Percentiles rank a stretch among this genome's conserved stretches.
Conservation (phyloP, 225 moss, liverwort and hornwort species). For the Pleurozium schreberi region DNA sequence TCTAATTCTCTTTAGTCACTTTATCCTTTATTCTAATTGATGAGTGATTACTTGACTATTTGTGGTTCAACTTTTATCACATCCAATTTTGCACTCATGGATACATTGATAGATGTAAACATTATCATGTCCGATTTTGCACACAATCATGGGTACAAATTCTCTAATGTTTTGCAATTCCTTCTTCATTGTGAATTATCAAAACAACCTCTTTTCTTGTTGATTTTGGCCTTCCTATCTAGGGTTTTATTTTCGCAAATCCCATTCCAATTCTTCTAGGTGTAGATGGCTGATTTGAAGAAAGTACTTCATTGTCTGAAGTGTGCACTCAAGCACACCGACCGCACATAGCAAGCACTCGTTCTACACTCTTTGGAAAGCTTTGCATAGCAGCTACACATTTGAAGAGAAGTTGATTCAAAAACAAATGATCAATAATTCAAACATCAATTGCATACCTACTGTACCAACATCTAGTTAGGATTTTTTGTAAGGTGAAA, state of each 20-base stretch:
- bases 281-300: background rate
- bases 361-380: background rate
- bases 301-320: background rate
- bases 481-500: background rate
- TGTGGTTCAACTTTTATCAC: no score
- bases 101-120: no score
- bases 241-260: background rate
- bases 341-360: no score
- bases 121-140: background rate
- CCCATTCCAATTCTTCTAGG: background rate
- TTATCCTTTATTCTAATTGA: no score
- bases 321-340: background rate
- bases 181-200: background rate
- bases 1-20: no score
- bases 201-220: background rate
- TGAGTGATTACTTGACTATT: background rate
- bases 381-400: background rate
- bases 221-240: background rate
- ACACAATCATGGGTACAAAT: background rate
- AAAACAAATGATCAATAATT: background rate
- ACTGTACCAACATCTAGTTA: background rate
- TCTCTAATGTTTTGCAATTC: background rate
- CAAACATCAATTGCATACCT: background rate
- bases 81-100: no score
- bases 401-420: background rate